Evolutionary conservation across 1,139 yeast genomes (phyloP).

Genomic region (Pichia sp.): DNA sequence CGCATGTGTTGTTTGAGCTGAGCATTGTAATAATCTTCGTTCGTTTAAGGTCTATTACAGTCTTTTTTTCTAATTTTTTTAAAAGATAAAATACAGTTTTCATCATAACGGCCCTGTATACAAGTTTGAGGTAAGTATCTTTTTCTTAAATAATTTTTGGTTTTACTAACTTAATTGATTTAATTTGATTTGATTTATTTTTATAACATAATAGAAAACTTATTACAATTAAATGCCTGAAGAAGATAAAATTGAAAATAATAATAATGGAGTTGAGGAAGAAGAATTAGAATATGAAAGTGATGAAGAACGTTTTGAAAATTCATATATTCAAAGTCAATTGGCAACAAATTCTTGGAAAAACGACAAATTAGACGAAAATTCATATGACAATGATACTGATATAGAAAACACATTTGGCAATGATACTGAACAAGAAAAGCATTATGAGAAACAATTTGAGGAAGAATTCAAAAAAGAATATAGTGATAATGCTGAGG

Average conservation of each 20-base stretch:
- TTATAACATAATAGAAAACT: too few species aligned
- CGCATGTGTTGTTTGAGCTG: too few species aligned
- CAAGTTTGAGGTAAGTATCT: too few species aligned
- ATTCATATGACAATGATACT: background rate
- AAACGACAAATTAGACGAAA: background rate
- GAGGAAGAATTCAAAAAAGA: constrained; percentile 1
- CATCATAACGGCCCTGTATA: too few species aligned
- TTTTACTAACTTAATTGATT: too few species aligned
- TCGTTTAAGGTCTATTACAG: too few species aligned
- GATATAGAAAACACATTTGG: constrained; percentile 1
- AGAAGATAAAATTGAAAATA: background rate
- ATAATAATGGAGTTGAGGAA: background rate
- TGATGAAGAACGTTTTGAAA: constrained; percentile 9
- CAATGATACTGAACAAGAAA: constrained; percentile 1
- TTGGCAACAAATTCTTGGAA: background rate
- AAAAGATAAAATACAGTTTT: too few species aligned
- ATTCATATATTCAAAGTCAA: constrained; percentile 2
- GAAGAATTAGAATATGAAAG: constrained; percentile 14
- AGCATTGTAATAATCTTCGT: too few species aligned
- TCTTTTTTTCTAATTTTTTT: too few species aligned
- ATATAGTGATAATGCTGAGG: background rate
- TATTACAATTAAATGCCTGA: too few species aligned
- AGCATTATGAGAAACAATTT: constrained; percentile 1
- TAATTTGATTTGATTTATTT: too few species aligned
- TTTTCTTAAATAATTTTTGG: too few species aligned